Conservation (phyloP, 148 eudicot species). For the Diospyros kaki region DNA sequence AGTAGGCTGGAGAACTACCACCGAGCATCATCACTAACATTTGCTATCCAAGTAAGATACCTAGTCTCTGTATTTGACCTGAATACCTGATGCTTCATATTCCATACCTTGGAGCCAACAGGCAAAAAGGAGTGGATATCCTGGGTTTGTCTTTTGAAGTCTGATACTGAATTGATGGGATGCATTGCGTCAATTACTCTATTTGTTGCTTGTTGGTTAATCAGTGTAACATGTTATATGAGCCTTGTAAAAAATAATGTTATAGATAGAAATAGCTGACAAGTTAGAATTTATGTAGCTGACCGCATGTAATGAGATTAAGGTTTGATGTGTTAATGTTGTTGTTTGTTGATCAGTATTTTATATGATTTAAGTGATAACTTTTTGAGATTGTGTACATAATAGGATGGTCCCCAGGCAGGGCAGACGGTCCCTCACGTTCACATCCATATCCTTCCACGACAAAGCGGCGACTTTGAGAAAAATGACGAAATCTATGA, state of each 20-base stretch:
- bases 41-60: conserved; percentile 70
- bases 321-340: not conserved
- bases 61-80: not conserved
- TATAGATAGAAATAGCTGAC: too few species aligned
- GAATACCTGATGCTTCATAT: too few species aligned
- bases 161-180: too few species aligned
- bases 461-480: conserved; percentile 77
- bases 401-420: conserved; percentile 89
- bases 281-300: too few species aligned
- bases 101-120: too few species aligned
- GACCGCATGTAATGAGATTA: too few species aligned
- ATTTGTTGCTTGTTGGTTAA: too few species aligned
- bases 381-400: conserved; percentile 1
- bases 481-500: conserved; percentile 85
- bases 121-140: too few species aligned
- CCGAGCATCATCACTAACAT: conserved; percentile 82
- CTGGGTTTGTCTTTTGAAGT: too few species aligned
- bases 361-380: not conserved
- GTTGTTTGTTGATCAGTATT: not conserved
- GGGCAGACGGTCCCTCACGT: conserved; percentile 93
- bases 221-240: too few species aligned
- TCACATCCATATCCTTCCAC: conserved; percentile 81
- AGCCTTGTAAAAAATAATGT: too few species aligned
- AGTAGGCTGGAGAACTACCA: conserved; percentile 67
- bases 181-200: too few species aligned